phyloP scores from a whole-genome alignment of 2,329 filamentous ascomycete genomes.

The Tolypocladium paradoxum region DNA sequence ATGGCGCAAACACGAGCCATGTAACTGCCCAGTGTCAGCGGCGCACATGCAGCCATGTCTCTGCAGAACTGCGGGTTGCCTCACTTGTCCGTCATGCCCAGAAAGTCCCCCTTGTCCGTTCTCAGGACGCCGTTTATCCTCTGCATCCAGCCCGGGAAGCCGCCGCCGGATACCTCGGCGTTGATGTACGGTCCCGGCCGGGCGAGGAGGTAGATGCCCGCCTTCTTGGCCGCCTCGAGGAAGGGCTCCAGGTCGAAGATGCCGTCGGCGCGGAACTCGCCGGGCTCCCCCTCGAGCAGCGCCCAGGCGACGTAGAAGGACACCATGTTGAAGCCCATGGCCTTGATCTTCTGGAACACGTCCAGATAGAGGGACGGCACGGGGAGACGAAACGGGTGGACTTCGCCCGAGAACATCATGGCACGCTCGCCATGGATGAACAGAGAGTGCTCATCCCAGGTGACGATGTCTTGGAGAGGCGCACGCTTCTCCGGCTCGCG shows the following conservation, averaged over 20 bases:
- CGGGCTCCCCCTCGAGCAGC: conserved; percentile 61
- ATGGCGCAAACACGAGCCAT: conserved; percentile 49
- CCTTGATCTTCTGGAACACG: conserved; percentile 73
- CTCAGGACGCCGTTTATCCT: conserved; percentile 54
- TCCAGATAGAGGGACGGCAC: conserved; percentile 49
- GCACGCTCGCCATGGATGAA: conserved; percentile 59
- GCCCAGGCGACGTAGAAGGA: conserved; percentile 77
- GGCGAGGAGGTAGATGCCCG: conserved; percentile 68
- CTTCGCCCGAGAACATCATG: conserved; percentile 62
- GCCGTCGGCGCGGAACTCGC: conserved; percentile 58
- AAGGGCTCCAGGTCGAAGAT: conserved; percentile 65
- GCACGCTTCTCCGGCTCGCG: conserved; percentile 12
- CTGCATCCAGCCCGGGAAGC: conserved; percentile 72
- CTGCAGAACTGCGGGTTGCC: conserved; percentile 1
- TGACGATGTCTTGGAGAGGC: conserved; percentile 34
- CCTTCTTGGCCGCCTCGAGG: conserved; percentile 61
- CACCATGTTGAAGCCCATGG: conserved; percentile 67
- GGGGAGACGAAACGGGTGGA: conserved; percentile 53
- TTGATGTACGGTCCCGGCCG: conserved; percentile 68
- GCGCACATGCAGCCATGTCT: background rate
- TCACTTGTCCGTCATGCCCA: conserved; percentile 57
- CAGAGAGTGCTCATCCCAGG: conserved; percentile 63
- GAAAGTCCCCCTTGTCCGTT: conserved; percentile 49
- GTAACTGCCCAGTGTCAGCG: conserved; percentile 32
- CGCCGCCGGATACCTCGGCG: conserved; percentile 65